These are phyloP conservation scores for Fusarium sp. DNA, from an alignment of 2,329 filamentous ascomycete genomes.

Conservation along the genomic window DNA sequence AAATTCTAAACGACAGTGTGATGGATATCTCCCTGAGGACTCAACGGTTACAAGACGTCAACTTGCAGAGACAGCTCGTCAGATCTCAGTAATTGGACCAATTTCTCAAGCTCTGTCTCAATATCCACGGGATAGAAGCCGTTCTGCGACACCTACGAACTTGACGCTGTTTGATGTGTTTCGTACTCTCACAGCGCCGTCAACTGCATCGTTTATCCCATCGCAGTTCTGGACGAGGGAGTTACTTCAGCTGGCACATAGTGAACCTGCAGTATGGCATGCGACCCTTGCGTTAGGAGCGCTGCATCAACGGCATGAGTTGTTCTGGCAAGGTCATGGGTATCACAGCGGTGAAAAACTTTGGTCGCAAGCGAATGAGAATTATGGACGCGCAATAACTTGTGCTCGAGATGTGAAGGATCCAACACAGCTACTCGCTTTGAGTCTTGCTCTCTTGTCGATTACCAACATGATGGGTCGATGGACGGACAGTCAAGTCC, in stretches of 20 bases:
- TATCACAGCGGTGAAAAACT: conserved; percentile 16
- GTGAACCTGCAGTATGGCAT: conserved; percentile 53
- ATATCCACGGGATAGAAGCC: conserved; percentile 28
- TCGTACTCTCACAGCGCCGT: conserved; percentile 48
- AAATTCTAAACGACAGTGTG: conserved; percentile 48
- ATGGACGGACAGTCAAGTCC: conserved; percentile 49
- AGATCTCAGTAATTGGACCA: conserved; percentile 48
- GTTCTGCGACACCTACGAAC: conserved; percentile 22
- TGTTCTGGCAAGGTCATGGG: conserved; percentile 25
- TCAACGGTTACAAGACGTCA: conserved; percentile 49
- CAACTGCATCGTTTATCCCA: conserved; percentile 46
- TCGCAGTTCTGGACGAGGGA: conserved; percentile 51
- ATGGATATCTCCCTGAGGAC: conserved; percentile 49
- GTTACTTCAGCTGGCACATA: conserved; percentile 51
- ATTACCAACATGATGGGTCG: conserved; percentile 50
- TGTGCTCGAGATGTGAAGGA: conserved; percentile 46
- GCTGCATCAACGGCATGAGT: conserved; percentile 48
- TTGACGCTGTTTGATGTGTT: conserved; percentile 53
- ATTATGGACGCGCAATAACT: conserved; percentile 49
- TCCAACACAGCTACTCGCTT: conserved; percentile 44
- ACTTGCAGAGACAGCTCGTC: conserved; percentile 46
- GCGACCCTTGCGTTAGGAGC: conserved; percentile 53
- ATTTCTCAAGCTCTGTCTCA: conserved; percentile 43
- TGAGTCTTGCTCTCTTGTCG: conserved; percentile 51
- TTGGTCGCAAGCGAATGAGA: conserved; percentile 40